phyloP scores from a whole-genome alignment of 345 rosid species.

The Fremontodendron californicum region DNA sequence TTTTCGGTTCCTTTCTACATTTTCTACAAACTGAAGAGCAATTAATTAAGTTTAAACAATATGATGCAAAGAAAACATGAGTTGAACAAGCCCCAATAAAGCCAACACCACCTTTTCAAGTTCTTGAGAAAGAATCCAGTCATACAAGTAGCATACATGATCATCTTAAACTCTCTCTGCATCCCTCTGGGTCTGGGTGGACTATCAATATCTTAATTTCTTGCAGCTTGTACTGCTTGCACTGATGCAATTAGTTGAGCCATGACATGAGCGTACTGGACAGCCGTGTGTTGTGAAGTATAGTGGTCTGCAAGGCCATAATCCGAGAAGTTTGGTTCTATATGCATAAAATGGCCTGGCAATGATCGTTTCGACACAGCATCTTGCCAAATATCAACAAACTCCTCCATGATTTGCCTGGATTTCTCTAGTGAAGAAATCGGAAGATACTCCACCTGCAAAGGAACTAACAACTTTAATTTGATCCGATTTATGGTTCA shows the following conservation, averaged over 20 bases:
- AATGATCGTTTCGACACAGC: conserved; percentile 66
- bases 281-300: conserved; percentile 78
- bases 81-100: neutral
- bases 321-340: conserved; percentile 63
- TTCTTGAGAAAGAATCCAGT: neutral
- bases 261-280: conserved; percentile 71
- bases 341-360: conserved; percentile 65
- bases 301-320: conserved; percentile 69
- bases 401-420: conserved; percentile 69
- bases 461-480: conserved; percentile 17
- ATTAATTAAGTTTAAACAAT: neutral
- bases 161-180: neutral
- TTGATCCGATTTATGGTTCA: neutral
- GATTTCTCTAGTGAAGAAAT: conserved; percentile 75
- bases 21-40: neutral
- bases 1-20: neutral
- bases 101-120: neutral
- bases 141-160: conserved; percentile 5
- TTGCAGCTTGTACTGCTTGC: conserved; percentile 48
- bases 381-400: conserved; percentile 77
- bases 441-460: conserved; percentile 89
- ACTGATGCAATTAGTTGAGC: conserved; percentile 79
- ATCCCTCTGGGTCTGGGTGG: too few relatives aligned
- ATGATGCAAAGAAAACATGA: neutral
- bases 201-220: conserved; percentile 27